Base-by-base conservation (phyloP, 2,329 filamentous ascomycete genomes). In the Dothideomycetes sp. region DNA sequence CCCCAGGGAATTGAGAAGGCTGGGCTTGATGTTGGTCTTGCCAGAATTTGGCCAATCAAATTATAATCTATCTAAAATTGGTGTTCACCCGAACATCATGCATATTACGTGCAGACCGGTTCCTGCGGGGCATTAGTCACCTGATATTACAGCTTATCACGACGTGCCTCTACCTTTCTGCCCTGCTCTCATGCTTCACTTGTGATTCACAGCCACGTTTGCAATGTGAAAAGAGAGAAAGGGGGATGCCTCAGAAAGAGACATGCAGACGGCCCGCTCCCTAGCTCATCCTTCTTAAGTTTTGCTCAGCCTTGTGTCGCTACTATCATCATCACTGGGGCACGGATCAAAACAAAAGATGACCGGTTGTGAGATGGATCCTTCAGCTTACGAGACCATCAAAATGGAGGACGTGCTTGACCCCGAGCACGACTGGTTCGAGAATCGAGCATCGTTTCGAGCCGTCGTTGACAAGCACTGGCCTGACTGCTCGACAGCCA, bases 231-330 rank as follows among this genome's bases (percentile, higher is more conserved):
- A 15, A n/a, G n/a, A n/a, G n/a, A n/a, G n/a, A n/a, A n/a, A n/a
- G n/a, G n/a, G n/a, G n/a, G n/a, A n/a, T n/a, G n/a, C n/a, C n/a
- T n/a, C n/a, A n/a, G n/a, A n/a, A n/a, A n/a, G n/a, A n/a, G n/a
- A n/a, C n/a, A n/a, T n/a, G n/a, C n/a, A n/a, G n/a, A 33, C 37
- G 37, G 37, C 32, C 32, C 37, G 37, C 37, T 40, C 29, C 35
- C 13, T 40, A 40, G 29, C 37, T 11, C 19, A 17, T 33, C 37
- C 37, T 23, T 30, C 28, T 18, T 15, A 13, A 24, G 15, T 23
- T 20, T 24, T 32, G 23, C 37, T 24, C 37, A 40, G 28, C 37
- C 29, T 29, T 40, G 37, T 40, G 16, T n/a, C n/a, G n/a, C n/a
- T n/a, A n/a, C n/a, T n/a, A n/a, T n/a, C n/a, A n/a, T n/a, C n/a